phyloP scores from a whole-genome alignment of 1,284 basidiomycete species.

The Leccinum solheimii region DNA sequence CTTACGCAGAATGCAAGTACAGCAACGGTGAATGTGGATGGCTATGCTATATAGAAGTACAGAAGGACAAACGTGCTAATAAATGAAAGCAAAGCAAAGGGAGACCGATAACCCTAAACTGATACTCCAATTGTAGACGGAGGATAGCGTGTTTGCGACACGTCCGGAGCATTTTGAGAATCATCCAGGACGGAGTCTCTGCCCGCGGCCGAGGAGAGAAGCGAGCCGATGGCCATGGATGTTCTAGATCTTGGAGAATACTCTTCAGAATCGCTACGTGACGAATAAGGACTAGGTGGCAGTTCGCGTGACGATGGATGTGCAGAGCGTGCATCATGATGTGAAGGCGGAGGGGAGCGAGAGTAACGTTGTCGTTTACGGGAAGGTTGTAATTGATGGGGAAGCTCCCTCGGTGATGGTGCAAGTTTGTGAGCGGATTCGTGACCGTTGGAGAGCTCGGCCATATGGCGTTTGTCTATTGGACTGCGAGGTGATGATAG shows the following conservation, averaged over 20 bases:
- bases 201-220: slow-evolving; percentile 31
- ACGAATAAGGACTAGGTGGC: slow-evolving; percentile 37
- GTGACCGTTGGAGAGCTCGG: slow-evolving; percentile 19
- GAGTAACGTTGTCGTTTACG: slow-evolving; percentile 52
- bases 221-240: slow-evolving; percentile 36
- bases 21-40: slow-evolving; percentile 22
- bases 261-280: slow-evolving; percentile 37
- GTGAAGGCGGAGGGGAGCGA: slow-evolving; percentile 32
- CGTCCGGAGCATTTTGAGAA: slow-evolving; percentile 24
- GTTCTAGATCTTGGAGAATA: slow-evolving; percentile 37
- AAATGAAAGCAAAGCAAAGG: slow-evolving; percentile 16
- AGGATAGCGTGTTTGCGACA: slow-evolving; percentile 24
- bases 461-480: slow-evolving; percentile 20
- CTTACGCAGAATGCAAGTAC: slow-evolving; percentile 20
- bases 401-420: slow-evolving; percentile 25
- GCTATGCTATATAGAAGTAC: slow-evolving; percentile 31
- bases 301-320: slow-evolving; percentile 35
- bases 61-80: slow-evolving; percentile 22
- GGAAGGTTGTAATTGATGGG: slow-evolving; percentile 27
- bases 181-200: slow-evolving; percentile 31
- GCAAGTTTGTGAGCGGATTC: slow-evolving; percentile 13
- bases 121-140: slow-evolving; percentile 25
- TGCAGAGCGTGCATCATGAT: slow-evolving; percentile 26
- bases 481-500: slow-evolving; percentile 23
- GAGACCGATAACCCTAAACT: slow-evolving; percentile 14